Base-by-base conservation (phyloP, 345 rosid genomes). In the Kernera saxatilis region DNA sequence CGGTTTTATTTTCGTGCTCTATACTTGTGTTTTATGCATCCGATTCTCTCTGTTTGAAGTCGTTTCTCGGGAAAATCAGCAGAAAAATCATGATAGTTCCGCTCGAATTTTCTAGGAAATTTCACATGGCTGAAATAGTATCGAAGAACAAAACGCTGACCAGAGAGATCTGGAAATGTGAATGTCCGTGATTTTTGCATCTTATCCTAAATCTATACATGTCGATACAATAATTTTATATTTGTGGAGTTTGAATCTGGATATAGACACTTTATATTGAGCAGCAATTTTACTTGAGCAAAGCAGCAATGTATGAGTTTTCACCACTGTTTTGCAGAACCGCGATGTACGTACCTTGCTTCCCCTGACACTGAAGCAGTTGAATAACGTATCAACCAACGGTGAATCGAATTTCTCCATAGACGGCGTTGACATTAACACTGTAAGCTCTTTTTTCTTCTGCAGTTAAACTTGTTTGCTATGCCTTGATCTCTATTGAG, bases 311-410 rank as follows among this genome's bases (percentile, higher is more conserved):
- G 4, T 35, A 11, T 45, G 36, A 53, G 37, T 69, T 15, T 57
- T 69, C 36, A 45, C 36, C 46, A 48, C 3, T 70, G 22, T 58
- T 55, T 52, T 62, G 63, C 82, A 87, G 96, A 85, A 81, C 41
- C 85, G 86, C 0, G 90, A 85, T 58, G 79, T 60, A 8, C 87
- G 86, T 53, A 72, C 86, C 36, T 76, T 87, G 82, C 82, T 85
- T 30, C 90, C 96, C 3, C 64, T 89, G 73, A 89, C 92, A 2
- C 75, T 87, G 61, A 89, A 89, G 84, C 92, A 85, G 78, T 70
- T 85, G 79, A 80, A 64, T 56, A 78, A 78, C 44, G 71, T 75
- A 15, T 69, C 86, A 14, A 82, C 70, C 60, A 82, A 49, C 18
- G 90, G 85, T 39, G 88, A 85, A 58, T 75, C 82, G 2, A 78